These are phyloP conservation scores for Spizellomyces punctatus DNA, from an alignment of 192 early-diverging fungal species.

Conservation along the genomic window DNA sequence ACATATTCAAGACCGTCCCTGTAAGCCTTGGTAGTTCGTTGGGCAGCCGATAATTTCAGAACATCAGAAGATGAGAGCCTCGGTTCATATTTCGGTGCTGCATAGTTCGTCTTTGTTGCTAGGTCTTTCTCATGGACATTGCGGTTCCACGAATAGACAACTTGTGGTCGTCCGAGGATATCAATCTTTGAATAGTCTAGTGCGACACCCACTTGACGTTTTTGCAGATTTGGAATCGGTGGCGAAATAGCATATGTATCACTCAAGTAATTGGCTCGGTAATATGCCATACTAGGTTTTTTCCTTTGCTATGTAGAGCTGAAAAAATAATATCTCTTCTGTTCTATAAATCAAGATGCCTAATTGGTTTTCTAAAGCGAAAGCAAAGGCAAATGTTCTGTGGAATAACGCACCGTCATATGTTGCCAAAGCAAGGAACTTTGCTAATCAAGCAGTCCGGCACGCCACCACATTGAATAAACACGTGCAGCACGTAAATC, in stretches of 20 bases:
- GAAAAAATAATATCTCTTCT: slow-evolving; percentile 5
- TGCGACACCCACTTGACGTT: neutral
- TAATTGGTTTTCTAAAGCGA: neutral
- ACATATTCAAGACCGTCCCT: slow-evolving; percentile 16
- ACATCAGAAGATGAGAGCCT: neutral
- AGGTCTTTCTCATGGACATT: slow-evolving; percentile 16
- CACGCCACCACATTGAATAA: slow-evolving; percentile 7
- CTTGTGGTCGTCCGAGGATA: slow-evolving; percentile 3
- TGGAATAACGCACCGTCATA: slow-evolving; percentile 6
- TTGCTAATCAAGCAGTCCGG: neutral
- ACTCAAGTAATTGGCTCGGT: slow-evolving; percentile 6
- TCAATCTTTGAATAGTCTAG: slow-evolving; percentile 14
- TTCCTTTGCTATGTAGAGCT: neutral
- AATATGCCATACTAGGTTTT: slow-evolving; percentile 13
- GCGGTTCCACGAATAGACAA: slow-evolving; percentile 13
- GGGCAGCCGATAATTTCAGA: slow-evolving; percentile 2
- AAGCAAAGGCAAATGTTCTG: neutral
- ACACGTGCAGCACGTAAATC: neutral
- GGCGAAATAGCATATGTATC: neutral
- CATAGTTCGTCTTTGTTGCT: neutral
- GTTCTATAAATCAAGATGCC: slow-evolving; percentile 4
- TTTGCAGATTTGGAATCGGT: slow-evolving; percentile 14
- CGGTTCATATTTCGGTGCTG: neutral
- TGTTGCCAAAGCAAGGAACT: slow-evolving; percentile 3
- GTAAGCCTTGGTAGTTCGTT: slow-evolving; percentile 15